Evolutionary conservation across 2,329 filamentous ascomycete species (phyloP).

Genomic region (Arthroderma sp.): DNA sequence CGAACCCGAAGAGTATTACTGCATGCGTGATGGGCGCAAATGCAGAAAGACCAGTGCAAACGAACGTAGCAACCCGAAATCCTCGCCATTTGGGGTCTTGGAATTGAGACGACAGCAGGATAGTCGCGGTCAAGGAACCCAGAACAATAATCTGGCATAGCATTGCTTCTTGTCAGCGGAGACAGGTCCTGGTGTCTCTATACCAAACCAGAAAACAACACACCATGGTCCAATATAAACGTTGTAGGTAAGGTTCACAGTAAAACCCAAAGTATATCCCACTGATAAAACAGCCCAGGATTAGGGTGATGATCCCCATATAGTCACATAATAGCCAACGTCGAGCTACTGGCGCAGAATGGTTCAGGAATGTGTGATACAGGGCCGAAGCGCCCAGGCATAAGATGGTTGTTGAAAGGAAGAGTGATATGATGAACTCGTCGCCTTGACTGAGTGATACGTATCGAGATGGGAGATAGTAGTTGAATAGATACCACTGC

Average conservation of each 20-base stretch:
- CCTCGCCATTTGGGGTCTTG: slow-evolving; percentile 21
- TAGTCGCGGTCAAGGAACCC: slow-evolving; percentile 20
- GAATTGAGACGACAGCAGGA: slow-evolving; percentile 27
- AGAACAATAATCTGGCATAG: slow-evolving; percentile 22
- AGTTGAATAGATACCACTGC: not conserved
- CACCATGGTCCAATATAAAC: slow-evolving; percentile 28
- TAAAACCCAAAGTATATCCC: slow-evolving; percentile 29
- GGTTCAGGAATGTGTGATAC: slow-evolving; percentile 27
- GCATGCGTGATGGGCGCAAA: slow-evolving; percentile 27
- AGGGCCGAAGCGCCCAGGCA: slow-evolving; percentile 26
- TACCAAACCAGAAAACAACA: slow-evolving; percentile 5
- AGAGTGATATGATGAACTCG: slow-evolving; percentile 14
- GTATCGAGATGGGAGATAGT: not conserved
- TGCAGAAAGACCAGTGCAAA: slow-evolving; percentile 24
- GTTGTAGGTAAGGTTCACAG: slow-evolving; percentile 21
- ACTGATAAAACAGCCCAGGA: slow-evolving; percentile 26
- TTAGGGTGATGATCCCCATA: slow-evolving; percentile 25
- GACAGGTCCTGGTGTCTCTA: not conserved
- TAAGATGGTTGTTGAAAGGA: slow-evolving; percentile 19
- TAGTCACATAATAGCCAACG: slow-evolving; percentile 24
- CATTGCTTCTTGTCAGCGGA: not conserved
- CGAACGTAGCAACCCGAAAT: slow-evolving; percentile 21
- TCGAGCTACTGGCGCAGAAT: slow-evolving; percentile 20
- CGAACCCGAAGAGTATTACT: slow-evolving; percentile 18
- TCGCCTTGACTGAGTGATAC: slow-evolving; percentile 7